Base-by-base conservation (phyloP, 2,329 filamentous ascomycete genomes). In the Sordariomycetes sp. region DNA sequence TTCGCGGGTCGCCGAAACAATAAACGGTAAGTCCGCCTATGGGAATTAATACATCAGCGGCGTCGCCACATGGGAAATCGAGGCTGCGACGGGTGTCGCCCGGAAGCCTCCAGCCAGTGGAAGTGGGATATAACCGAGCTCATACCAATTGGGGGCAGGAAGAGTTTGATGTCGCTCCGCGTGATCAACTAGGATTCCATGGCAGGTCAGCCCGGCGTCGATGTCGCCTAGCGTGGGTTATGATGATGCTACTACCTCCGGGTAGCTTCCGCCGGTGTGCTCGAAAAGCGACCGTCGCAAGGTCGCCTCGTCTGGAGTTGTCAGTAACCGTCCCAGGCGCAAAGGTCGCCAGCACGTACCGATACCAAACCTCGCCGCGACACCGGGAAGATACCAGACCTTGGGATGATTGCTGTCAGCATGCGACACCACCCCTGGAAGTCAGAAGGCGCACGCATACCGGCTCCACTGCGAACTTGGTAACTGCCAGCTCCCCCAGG, bases 381-480 rank as follows among this genome's bases (percentile, higher is more conserved):
- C 87, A 2, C 88, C 89, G 1, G 88, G 89, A 10, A 92, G 75
- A 72, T 90, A 92, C 88, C 88, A 92, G 15, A 89, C 76, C 75
- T 78, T 60, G 4, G 55, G 24, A 5, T 28, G 20, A 52, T 62
- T 42, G 62, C 52, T 36, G 34, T 22, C 10, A 51, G 24, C 22
- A 3, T 32, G 60, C 25, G 59, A 52, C 42, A 42, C 24, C 10
- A 15, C 28, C 17, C 34, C 13, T 25, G 32, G 12, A 10, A 53
- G n/a, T 50, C 15, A 22, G 20, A 13, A 15, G 54, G 20, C 24
- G 17, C 28, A 24, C 52, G 73, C 81, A 75, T 62, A 89, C 92
- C 25, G 94, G 94, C 70, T 99, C 94, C 22, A 96, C 94, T 3
- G 94, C 94, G 62, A 97, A 89, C 69, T 99, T 99, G 53, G 94